Percentiles rank a stretch among this genome's conserved stretches.
Conservation (phyloP, 2,329 filamentous ascomycete genomes). For the Ophiostoma angusticollis region DNA sequence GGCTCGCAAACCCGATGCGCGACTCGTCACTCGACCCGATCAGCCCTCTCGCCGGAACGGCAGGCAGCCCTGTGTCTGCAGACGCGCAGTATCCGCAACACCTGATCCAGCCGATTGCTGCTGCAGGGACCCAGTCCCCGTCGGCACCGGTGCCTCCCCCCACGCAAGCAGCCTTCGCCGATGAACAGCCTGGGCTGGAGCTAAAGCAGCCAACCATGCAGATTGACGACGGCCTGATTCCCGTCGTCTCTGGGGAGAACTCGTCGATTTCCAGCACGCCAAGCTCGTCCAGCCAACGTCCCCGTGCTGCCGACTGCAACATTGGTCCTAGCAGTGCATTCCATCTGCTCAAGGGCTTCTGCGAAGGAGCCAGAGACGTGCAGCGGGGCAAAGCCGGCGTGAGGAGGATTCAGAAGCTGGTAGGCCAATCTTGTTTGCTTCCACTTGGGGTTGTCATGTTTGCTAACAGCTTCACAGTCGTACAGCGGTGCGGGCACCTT, state of each 20-base stretch:
- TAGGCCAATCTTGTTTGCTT: slow-evolving; percentile 17
- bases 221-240: slow-evolving; percentile 14
- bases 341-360: slow-evolving; percentile 40
- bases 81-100: background rate
- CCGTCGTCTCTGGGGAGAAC: slow-evolving; percentile 7
- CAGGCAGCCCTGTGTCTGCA: background rate
- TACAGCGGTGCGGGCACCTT: slow-evolving; percentile 23
- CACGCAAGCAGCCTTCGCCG: background rate
- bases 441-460: no score
- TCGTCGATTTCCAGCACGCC: background rate
- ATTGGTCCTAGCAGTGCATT: slow-evolving; percentile 37
- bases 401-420: slow-evolving; percentile 36
- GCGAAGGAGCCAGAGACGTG: slow-evolving; percentile 39
- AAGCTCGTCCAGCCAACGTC: background rate
- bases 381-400: slow-evolving; percentile 35
- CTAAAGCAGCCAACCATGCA: background rate
- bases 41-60: slow-evolving; percentile 1
- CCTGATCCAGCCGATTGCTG: slow-evolving; percentile 3
- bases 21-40: slow-evolving; percentile 4
- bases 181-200: slow-evolving; percentile 9
- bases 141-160: background rate
- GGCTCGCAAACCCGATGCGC: background rate
- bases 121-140: background rate
- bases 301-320: slow-evolving; percentile 18
- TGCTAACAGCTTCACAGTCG: slow-evolving; percentile 10